Conservation (phyloP, 2,329 filamentous ascomycete species). For the Sclerotinia borealis region DNA sequence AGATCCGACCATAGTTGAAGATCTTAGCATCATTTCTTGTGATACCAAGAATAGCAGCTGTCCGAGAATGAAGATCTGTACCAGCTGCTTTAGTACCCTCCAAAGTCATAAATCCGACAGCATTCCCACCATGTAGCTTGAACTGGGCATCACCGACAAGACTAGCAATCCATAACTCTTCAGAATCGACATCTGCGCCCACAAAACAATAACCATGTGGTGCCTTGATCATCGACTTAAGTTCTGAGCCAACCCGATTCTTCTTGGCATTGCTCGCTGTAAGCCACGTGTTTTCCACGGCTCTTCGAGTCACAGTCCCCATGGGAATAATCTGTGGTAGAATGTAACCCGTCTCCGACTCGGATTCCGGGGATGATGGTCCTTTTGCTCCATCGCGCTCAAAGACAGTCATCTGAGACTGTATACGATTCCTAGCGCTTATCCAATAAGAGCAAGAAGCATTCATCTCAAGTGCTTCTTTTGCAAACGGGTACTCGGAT, state of each 20-base stretch:
- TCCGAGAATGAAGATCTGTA: conserved; percentile 91
- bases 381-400: conserved; percentile 50
- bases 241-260: conserved; percentile 90
- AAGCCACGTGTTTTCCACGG: conserved; percentile 97
- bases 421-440: conserved; percentile 87
- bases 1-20: conserved; percentile 98
- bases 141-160: conserved; percentile 92
- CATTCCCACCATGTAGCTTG: conserved; percentile 90
- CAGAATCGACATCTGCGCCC: conserved; percentile 92
- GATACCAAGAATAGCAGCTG: conserved; percentile 85
- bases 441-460: conserved; percentile 99
- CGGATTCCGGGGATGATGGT: conserved; percentile 16
- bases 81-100: conserved; percentile 93
- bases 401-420: conserved; percentile 91
- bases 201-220: conserved; percentile 90
- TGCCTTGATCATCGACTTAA: conserved; percentile 94
- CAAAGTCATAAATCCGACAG: conserved; percentile 97
- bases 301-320: conserved; percentile 91
- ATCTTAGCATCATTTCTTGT: conserved; percentile 93
- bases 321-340: conserved; percentile 94
- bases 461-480: conserved; percentile 96
- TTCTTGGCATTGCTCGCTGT: conserved; percentile 96
- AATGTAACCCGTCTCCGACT: conserved; percentile 63
- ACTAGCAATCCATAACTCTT: conserved; percentile 97
- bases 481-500: conserved; percentile 84